These are phyloP conservation scores for Aspergillus sp. DNA, from an alignment of 2,329 filamentous ascomycete genomes.

Conservation along the genomic window DNA sequence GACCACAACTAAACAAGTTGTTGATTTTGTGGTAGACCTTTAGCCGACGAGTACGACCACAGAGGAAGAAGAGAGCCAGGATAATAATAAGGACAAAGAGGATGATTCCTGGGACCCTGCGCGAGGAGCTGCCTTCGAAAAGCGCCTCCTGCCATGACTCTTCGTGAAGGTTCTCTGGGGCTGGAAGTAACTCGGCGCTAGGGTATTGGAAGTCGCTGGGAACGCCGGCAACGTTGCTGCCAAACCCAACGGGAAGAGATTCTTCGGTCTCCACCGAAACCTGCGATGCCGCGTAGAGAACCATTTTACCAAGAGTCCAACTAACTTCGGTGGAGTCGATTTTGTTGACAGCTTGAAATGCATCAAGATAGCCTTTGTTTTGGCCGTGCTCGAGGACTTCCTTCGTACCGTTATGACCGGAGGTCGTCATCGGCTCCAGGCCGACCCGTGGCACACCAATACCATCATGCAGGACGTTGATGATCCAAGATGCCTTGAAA, in stretches of 20 bases:
- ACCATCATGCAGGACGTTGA: conserved; percentile 92
- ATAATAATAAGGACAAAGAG: conserved; percentile 74
- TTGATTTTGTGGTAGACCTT: conserved; percentile 59
- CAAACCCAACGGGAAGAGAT: conserved; percentile 82
- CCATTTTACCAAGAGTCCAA: conserved; percentile 96
- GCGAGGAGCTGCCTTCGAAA: conserved; percentile 65
- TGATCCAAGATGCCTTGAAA: conserved; percentile 97
- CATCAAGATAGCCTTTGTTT: conserved; percentile 72
- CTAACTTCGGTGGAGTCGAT: conserved; percentile 89
- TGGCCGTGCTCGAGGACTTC: conserved; percentile 67
- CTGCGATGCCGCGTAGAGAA: conserved; percentile 90
- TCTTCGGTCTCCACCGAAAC: conserved; percentile 64
- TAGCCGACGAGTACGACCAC: conserved; percentile 73
- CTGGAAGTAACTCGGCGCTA: conserved; percentile 37
- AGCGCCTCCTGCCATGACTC: conserved; percentile 64
- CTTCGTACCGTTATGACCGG: conserved; percentile 69
- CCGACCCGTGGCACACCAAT: conserved; percentile 89
- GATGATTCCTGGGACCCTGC: conserved; percentile 70
- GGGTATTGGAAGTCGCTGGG: conserved; percentile 83
- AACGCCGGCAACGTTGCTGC: conserved; percentile 71
- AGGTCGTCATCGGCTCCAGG: conserved; percentile 61
- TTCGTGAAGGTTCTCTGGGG: conserved; percentile 29
- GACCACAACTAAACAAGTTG: conserved; percentile 29
- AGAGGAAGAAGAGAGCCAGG: conserved; percentile 69
- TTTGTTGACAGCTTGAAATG: conserved; percentile 91